Evolutionary conservation across 164 flowering plant genomes (phyloP).

Genomic region (Saururus chinensis): DNA sequence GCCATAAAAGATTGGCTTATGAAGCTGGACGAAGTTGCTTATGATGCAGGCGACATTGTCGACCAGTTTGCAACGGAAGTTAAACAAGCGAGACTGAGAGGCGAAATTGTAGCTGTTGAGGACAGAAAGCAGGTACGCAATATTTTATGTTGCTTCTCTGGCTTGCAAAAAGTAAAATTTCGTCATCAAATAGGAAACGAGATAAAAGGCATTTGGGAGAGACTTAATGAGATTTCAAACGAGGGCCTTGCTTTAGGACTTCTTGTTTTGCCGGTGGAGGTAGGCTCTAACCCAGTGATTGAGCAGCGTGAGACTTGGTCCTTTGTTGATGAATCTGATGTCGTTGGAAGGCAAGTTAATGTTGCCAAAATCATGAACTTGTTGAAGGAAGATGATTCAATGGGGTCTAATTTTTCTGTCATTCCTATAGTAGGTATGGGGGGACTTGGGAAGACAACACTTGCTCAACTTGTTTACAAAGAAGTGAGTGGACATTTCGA

Average conservation of each 20-base stretch:
- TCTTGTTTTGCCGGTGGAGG: background rate
- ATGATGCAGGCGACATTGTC: conserved; percentile 1
- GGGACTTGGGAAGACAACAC: too few relatives aligned
- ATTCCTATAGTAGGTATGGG: too few relatives aligned
- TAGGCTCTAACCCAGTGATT: too few relatives aligned
- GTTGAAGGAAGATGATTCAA: too few relatives aligned
- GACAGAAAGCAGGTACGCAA: background rate
- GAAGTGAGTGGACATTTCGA: too few relatives aligned
- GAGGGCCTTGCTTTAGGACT: background rate
- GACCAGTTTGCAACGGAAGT: conserved; percentile 1
- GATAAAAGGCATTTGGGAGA: background rate
- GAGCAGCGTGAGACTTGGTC: too few relatives aligned
- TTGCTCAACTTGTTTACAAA: too few relatives aligned
- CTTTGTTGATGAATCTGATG: too few relatives aligned
- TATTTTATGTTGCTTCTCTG: background rate
- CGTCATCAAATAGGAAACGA: background rate
- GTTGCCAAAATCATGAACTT: too few relatives aligned
- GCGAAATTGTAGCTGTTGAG: background rate
- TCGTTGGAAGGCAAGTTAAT: too few relatives aligned
- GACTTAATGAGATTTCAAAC: conserved; percentile 2
- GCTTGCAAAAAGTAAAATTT: background rate
- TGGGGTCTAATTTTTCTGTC: too few relatives aligned
- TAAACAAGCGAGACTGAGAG: background rate
- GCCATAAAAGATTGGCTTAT: conserved; percentile 2
- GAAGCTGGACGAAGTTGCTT: conserved; percentile 5